Evolutionary conservation across 257 asterid species (phyloP), one percentile per base, ranked within the genome.

Genomic region (Solanum pimpinellifolium): DNA sequence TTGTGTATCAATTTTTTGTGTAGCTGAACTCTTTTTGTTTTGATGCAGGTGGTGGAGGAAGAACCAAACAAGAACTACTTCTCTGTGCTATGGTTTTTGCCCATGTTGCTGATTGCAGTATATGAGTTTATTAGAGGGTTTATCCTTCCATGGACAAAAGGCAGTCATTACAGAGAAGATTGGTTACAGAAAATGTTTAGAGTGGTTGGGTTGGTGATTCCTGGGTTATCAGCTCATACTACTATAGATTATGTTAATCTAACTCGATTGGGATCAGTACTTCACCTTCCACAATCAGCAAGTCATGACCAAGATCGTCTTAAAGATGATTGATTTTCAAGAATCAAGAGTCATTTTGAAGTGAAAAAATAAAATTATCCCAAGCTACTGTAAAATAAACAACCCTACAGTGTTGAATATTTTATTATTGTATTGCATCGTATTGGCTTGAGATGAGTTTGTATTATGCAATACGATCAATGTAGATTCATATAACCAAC

Each of bases 61-160:
- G 97, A 94, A 25, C 96, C 96, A 6, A 94, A 95, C 92, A 93
- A 88, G 90, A 95, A 93, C 90, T 95, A 95, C 90, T 95, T 95
- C 90, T 93, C 96, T 12, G 20, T 92, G 88, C 4, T 93, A 13
- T 70, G 87, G 76, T 82, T 86, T 56, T 35, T 94, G 0, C 98
- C 96, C 14, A 94, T 91, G 92, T 82, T 89, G 3, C 31, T 93
- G 14, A 94, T 88, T 9, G 93, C 94, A 13, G 88, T 72, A 6
- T 90, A 76, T 70, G 95, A 94, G 93, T 69, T 95, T 82, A 88
- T 93, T 9, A 91, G 98, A 86, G 85, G 95, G 42, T 93, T 91
- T 21, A 69, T 93, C 3, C 84, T 93, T 35, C 96, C 97, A 2
- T 86, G 89, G 89, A 89, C 37, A 16, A 72, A 87, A 41, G 98